Base-by-base conservation (phyloP, 2,329 filamentous ascomycete genomes). In the Neurospora crassa region DNA sequence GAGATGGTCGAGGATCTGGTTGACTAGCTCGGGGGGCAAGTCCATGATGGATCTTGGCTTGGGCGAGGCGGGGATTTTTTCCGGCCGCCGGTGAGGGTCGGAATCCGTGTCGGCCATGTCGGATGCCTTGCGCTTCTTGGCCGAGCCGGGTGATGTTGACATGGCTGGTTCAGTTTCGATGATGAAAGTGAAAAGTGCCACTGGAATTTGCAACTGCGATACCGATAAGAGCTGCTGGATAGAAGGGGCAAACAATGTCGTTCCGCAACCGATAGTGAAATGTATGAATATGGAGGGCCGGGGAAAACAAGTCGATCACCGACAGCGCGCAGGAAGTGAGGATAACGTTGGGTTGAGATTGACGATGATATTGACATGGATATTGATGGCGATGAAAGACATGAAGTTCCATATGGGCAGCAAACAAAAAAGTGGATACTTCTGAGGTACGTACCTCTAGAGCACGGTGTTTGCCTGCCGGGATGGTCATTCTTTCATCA, bases 1-100 rank as follows among this genome's bases (percentile, higher is more conserved):
- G 8, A 78, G 68, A 24, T 67, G 73, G 2, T 76, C 75, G 11
- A 78, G 68, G 67, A 78, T 75, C 20, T 70, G 40, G 7, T 34
- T 29, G 18, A 76, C 45, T 14, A 76, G 45, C 59, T 76, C 75
- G 10, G 70, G 16, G 10, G 75, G 75, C 3, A 76, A 70, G 4
- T 45, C 40, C 40, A 71, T 70, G n/a, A 74, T 69, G 20, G 68
- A 42, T 42, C 10, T 69, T 16, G 68, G 18, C 20, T 41, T 34
- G 29, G 40, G 40, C 7, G 41, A 45, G 40, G 68, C 18, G 24
- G 40, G 16, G n/a, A 4, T 47, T 7, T 34, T 69, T 12, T 34
- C 37, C 24, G 40, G 68, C 20, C 37, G 37, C 68, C 24, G 37
- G 41, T n/a, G 16, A n/a, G 24, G 11, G n/a, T 34, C n/a, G 37